Percentiles rank a stretch among this genome's conserved stretches.
Conservation (phyloP, 2,329 filamentous ascomycete species). For the Xylaria multiplex region DNA sequence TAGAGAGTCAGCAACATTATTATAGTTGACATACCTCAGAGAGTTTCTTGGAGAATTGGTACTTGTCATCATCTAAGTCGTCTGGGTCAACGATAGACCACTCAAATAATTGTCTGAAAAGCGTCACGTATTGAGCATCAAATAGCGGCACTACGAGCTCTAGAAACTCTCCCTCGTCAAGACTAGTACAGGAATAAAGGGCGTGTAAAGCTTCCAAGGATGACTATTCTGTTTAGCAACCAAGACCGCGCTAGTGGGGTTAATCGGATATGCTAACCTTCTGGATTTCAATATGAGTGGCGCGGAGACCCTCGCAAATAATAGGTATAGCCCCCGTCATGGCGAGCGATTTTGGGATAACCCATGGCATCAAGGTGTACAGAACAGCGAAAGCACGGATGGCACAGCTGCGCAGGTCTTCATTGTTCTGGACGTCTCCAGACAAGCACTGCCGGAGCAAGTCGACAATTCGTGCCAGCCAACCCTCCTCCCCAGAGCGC, state of each 20-base stretch:
- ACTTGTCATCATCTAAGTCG: slow-evolving; percentile 90
- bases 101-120: slow-evolving; percentile 78
- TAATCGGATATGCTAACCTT: slow-evolving; percentile 63
- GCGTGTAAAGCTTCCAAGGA: slow-evolving; percentile 86
- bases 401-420: slow-evolving; percentile 75
- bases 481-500: slow-evolving; percentile 83
- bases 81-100: slow-evolving; percentile 83
- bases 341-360: slow-evolving; percentile 82
- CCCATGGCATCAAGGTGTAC: slow-evolving; percentile 84
- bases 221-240: slow-evolving; percentile 60
- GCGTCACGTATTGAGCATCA: slow-evolving; percentile 72
- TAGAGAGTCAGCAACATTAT: slow-evolving; percentile 9
- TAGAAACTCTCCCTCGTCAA: slow-evolving; percentile 80
- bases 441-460: slow-evolving; percentile 79
- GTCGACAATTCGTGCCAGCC: slow-evolving; percentile 80
- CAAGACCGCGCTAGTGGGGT: neutral
- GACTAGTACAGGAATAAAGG: slow-evolving; percentile 78
- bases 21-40: slow-evolving; percentile 73
- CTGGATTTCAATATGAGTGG: slow-evolving; percentile 75
- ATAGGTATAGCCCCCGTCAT: slow-evolving; percentile 75
- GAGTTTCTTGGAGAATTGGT: slow-evolving; percentile 91
- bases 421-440: slow-evolving; percentile 70
- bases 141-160: slow-evolving; percentile 84
- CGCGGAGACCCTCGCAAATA: slow-evolving; percentile 77
- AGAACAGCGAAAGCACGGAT: slow-evolving; percentile 81